Evolutionary conservation across 2,329 filamentous ascomycete species (phyloP).

Genomic region (Diaporthe nobilis): DNA sequence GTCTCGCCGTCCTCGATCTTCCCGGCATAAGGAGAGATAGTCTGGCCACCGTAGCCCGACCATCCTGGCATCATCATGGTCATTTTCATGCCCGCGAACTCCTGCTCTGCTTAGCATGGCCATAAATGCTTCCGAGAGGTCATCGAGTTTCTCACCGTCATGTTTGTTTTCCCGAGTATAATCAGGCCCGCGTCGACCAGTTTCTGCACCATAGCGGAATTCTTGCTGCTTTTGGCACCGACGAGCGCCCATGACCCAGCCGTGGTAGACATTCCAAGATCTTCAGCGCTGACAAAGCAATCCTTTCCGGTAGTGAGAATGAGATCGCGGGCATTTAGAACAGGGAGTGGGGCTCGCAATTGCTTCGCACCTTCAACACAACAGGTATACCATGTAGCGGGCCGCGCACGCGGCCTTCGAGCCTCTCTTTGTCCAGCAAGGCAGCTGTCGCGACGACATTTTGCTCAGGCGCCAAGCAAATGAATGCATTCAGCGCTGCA

Average conservation of each 20-base stretch:
- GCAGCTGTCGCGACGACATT: not conserved
- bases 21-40: slow-evolving; percentile 34
- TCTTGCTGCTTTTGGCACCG: not conserved
- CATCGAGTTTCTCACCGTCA: not conserved
- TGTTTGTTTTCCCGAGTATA: not conserved
- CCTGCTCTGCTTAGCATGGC: not conserved
- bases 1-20: slow-evolving; percentile 44
- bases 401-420: not conserved
- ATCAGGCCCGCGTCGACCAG: not conserved
- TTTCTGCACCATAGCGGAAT: not conserved
- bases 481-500: not conserved
- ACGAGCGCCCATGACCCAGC: not conserved
- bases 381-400: not conserved
- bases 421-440: not conserved
- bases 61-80: slow-evolving; percentile 5
- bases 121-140: not conserved
- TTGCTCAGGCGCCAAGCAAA: not conserved
- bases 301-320: not conserved
- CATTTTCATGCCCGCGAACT: slow-evolving; percentile 2
- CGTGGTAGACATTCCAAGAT: slow-evolving; percentile 8
- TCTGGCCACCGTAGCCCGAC: not conserved
- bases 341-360: not conserved
- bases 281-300: not conserved
- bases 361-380: not conserved
- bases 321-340: not conserved